Conservation (phyloP, 768 basidiomycete genomes). For the Dendrothele bispora region DNA sequence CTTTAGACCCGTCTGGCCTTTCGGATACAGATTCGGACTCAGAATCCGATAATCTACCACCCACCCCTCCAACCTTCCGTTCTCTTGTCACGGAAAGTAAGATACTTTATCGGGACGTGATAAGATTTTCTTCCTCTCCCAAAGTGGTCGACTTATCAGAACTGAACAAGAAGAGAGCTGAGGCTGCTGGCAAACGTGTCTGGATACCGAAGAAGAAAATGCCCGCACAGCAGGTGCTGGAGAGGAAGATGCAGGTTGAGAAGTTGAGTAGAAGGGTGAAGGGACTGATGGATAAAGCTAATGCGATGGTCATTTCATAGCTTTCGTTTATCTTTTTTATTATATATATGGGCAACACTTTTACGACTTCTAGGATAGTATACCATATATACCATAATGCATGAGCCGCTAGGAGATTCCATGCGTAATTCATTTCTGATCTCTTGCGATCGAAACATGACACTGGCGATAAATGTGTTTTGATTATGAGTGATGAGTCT, state of each 20-base stretch:
- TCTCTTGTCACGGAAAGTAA: conserved; percentile 82
- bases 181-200: conserved; percentile 40
- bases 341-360: no score
- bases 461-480: no score
- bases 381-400: no score
- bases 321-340: neutral
- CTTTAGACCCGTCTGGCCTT: conserved; percentile 59
- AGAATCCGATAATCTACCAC: conserved; percentile 41
- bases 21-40: conserved; percentile 67
- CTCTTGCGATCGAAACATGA: no score
- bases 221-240: conserved; percentile 79
- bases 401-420: no score
- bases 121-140: conserved; percentile 79
- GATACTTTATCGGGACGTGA: conserved; percentile 84
- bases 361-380: no score
- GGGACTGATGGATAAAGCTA: conserved; percentile 69
- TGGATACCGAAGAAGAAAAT: conserved; percentile 84
- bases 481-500: no score
- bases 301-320: conserved; percentile 28
- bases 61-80: conserved; percentile 51
- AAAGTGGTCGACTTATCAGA: conserved; percentile 83
- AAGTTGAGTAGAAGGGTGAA: conserved; percentile 66
- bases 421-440: no score
- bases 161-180: conserved; percentile 50
- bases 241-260: conserved; percentile 76